Percentiles rank a stretch among this genome's conserved stretches.
Evolutionary conservation across 495 filamentous ascomycete genomes (phyloP).

Genomic region (Lophiostoma macrostomum): DNA sequence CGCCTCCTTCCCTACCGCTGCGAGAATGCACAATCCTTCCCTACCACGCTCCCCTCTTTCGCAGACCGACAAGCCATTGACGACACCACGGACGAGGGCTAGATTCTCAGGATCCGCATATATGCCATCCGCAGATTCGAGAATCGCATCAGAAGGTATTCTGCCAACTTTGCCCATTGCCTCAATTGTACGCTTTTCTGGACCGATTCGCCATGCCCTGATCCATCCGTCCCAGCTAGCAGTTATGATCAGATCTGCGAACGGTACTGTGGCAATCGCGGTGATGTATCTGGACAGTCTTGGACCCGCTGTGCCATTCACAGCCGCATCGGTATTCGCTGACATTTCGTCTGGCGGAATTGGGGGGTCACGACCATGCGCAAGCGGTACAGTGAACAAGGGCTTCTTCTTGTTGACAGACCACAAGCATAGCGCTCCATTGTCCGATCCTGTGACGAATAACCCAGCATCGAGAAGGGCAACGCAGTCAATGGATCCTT

Average conservation of each 20-base stretch:
- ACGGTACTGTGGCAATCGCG: slow-evolving; percentile 77
- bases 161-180: slow-evolving; percentile 62
- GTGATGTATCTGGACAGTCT: slow-evolving; percentile 79
- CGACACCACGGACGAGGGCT: slow-evolving; percentile 62
- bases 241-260: slow-evolving; percentile 80
- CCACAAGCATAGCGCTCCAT: slow-evolving; percentile 84
- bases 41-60: slow-evolving; percentile 68
- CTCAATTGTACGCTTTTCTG: slow-evolving; percentile 74
- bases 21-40: slow-evolving; percentile 76
- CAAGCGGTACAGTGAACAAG: slow-evolving; percentile 70
- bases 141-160: slow-evolving; percentile 7
- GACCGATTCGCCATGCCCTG: slow-evolving; percentile 76
- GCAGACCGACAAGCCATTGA: slow-evolving; percentile 83
- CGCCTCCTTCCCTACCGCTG: slow-evolving; percentile 81
- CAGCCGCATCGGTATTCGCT: slow-evolving; percentile 60
- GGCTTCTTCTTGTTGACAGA: slow-evolving; percentile 91
- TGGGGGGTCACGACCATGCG: slow-evolving; percentile 77
- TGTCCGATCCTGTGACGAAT: slow-evolving; percentile 92
- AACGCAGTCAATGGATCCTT: slow-evolving; percentile 86
- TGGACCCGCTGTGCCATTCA: slow-evolving; percentile 48
- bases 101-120: slow-evolving; percentile 16
- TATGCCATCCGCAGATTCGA: background rate
- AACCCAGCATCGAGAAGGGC: slow-evolving; percentile 84
- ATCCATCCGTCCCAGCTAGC: slow-evolving; percentile 93
- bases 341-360: slow-evolving; percentile 62